Evolutionary conservation across 352 stramenopile genomes (phyloP).

Genomic region (Thalassiosira hispida): DNA sequence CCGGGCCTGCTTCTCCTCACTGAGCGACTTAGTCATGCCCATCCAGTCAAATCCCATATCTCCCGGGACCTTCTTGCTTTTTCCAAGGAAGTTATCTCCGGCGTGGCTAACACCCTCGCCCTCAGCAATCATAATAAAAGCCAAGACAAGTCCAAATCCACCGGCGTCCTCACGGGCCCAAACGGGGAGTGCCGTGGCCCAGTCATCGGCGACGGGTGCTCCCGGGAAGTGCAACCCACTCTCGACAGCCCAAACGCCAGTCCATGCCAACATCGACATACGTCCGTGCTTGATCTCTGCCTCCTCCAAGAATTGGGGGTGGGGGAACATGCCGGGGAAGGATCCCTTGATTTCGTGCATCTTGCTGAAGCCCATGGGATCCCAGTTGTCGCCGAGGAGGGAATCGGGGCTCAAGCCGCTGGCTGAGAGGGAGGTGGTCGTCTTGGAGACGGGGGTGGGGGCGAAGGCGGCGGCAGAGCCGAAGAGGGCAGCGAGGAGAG

Average conservation of each 20-base stretch:
- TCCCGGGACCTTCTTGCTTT: constrained; percentile 77
- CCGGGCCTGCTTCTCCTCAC: constrained; percentile 56
- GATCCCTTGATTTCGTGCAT: constrained; percentile 62
- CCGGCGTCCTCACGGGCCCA: constrained; percentile 76
- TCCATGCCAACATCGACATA: constrained; percentile 86
- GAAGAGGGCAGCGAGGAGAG: constrained; percentile 60
- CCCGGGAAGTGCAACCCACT: constrained; percentile 81
- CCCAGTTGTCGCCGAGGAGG: constrained; percentile 37
- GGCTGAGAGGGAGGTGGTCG: constrained; percentile 49
- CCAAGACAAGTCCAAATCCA: constrained; percentile 71
- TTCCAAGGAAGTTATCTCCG: constrained; percentile 82
- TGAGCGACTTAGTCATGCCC: constrained; percentile 76
- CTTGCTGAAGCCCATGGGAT: constrained; percentile 56
- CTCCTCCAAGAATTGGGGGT: constrained; percentile 83
- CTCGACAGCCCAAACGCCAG: constrained; percentile 81
- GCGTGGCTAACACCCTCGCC: constrained; percentile 80
- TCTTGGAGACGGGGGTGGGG: constrained; percentile 45
- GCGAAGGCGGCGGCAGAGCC: constrained; percentile 62
- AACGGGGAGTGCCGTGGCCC: constrained; percentile 76
- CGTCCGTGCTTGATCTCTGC: constrained; percentile 86
- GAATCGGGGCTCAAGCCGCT: constrained; percentile 42
- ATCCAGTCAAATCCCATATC: constrained; percentile 81
- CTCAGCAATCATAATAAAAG: constrained; percentile 78
- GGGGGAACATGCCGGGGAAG: constrained; percentile 85
- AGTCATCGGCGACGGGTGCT: constrained; percentile 73